A percentile compares a stretch with the other conserved stretches of the same genome.
phyloP scores from a whole-genome alignment of 2,329 filamentous ascomycete species.

The Dichotomopilus funicola region DNA sequence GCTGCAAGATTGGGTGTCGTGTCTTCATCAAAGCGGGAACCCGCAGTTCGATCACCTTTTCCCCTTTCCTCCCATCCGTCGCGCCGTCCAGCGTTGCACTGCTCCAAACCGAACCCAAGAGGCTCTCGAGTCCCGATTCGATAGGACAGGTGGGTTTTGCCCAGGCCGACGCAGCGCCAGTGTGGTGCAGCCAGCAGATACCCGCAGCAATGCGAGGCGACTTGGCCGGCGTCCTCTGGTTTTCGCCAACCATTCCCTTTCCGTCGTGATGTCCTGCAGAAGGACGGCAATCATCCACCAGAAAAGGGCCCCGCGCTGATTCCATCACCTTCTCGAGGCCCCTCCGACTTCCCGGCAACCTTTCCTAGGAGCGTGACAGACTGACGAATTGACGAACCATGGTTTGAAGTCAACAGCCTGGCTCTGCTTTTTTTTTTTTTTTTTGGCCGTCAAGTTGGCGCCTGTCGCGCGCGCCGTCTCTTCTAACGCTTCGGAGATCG shows the following conservation, averaged over 20 bases:
- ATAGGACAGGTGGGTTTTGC: background rate
- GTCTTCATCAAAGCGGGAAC: slow-evolving; percentile 5
- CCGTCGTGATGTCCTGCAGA: slow-evolving; percentile 19
- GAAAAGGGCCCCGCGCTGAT: slow-evolving; percentile 6
- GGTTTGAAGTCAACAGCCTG: slow-evolving; percentile 4
- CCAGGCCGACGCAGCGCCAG: slow-evolving; percentile 2
- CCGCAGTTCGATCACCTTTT: slow-evolving; percentile 2
- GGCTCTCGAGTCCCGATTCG: slow-evolving; percentile 4
- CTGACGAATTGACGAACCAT: slow-evolving; percentile 13
- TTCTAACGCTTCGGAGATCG: background rate
- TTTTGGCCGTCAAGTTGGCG: slow-evolving; percentile 1
- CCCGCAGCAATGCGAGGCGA: slow-evolving; percentile 21
- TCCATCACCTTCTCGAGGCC: background rate
- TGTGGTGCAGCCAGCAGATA: slow-evolving; percentile 18
- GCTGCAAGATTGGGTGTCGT: slow-evolving; percentile 11
- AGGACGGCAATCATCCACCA: slow-evolving; percentile 9
- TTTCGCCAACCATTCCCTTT: slow-evolving; percentile 18
- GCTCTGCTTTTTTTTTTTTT: background rate
- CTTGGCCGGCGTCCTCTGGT: slow-evolving; percentile 22
- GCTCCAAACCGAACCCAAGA: background rate
- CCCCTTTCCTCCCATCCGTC: background rate
- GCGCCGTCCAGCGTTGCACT: slow-evolving; percentile 2
- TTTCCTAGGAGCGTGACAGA: background rate
- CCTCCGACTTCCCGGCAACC: background rate
- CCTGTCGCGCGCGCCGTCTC: slow-evolving; percentile 7